phyloP scores from a whole-genome alignment of 768 basidiomycete species.

The Boletales sp. region DNA sequence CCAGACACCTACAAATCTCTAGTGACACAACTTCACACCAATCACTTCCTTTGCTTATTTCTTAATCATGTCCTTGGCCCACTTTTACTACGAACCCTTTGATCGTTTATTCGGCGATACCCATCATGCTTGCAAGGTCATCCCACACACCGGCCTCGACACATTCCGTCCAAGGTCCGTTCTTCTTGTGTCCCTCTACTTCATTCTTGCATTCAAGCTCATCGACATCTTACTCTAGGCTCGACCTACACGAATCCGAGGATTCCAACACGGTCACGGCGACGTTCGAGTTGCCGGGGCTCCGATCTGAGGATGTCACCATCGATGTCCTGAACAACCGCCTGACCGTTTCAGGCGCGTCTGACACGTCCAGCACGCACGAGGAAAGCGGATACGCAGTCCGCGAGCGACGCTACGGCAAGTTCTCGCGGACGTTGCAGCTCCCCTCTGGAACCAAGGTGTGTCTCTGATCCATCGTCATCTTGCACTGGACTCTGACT shows the following conservation, averaged over 20 bases:
- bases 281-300: slow-evolving; percentile 53
- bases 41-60: too few species aligned
- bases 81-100: slow-evolving; percentile 6
- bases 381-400: slow-evolving; percentile 39
- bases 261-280: slow-evolving; percentile 44
- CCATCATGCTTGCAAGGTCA: neutral
- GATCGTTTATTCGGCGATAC: slow-evolving; percentile 15
- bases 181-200: too few species aligned
- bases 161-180: slow-evolving; percentile 4
- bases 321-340: slow-evolving; percentile 46
- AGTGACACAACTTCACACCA: neutral
- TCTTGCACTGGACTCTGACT: neutral
- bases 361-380: slow-evolving; percentile 25
- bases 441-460: slow-evolving; percentile 50
- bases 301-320: slow-evolving; percentile 45
- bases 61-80: neutral
- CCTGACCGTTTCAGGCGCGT: slow-evolving; percentile 48
- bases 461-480: neutral
- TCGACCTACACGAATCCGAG: slow-evolving; percentile 47
- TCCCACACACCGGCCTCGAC: slow-evolving; percentile 9
- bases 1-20: neutral
- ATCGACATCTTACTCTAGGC: slow-evolving; percentile 15
- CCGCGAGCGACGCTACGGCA: slow-evolving; percentile 43
- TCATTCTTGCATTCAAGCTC: neutral
- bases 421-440: slow-evolving; percentile 42